Evolutionary conservation across 2,329 filamentous ascomycete genomes (phyloP), one percentile per base, ranked within the genome.

Genomic region (Camillea tinctor): DNA sequence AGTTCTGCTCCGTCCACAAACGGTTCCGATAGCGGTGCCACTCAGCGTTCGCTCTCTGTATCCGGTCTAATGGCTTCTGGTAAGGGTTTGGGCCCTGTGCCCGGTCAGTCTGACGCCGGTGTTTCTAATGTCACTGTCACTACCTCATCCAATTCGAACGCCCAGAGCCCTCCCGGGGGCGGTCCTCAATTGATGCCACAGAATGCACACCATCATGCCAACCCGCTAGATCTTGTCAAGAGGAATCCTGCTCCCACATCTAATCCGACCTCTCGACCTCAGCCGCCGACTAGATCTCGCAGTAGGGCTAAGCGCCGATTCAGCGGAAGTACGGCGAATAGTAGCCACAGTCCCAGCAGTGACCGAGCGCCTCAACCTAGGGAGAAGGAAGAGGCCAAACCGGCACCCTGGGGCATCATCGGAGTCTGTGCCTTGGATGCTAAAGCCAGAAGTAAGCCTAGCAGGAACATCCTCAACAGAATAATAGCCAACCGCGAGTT

Each of bases 401-500:
- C 85, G 9, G 81, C 85, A 3, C 82, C 84, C 1, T 84, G 80
- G 74, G 87, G 87, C 50, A 81, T 88, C 54, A 97, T 99, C 71
- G 95, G 95, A 56, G 92, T 99, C 9, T 99, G 95, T 74, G 96
- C 95, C 21, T 81, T 99, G 60, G 95, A 99, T 77, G 86, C 94
- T 68, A 99, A 99, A 79, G 95, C 95, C 40, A 86, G 95, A 70
- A 97, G 93, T 81, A 98, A 98, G 76, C 95, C 95, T 1, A 97
- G 94, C 72, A 86, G 96, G 66, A 98, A 97, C 72, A 99, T 99
- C 67, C 79, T 99, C 61, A 98, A 96, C 71, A 87, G 93, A 55
- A 82, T 99, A 20, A 94, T 97, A 66, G 87, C 91, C 36, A 93
- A 96, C 66, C 87, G 89, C 54, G 94, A 98, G 69, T 98, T 99